Base-by-base conservation (phyloP, 768 basidiomycete species). In the Suillus placidus region DNA sequence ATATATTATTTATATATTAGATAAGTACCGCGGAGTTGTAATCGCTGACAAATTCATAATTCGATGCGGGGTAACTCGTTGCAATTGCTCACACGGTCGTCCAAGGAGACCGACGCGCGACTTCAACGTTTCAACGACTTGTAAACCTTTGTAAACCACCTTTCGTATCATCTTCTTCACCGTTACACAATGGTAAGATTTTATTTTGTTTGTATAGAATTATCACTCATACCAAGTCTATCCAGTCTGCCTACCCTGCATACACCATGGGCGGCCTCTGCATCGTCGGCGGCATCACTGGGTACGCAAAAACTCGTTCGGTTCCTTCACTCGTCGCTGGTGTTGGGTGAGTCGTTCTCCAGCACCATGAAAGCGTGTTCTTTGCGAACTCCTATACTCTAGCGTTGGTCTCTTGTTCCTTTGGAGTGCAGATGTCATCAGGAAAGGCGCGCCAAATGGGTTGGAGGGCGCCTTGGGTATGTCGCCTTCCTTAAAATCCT, bases 261-360 rank as follows among this genome's bases (percentile, higher is more conserved):
- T 90, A 88, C 77, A 78, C 86, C 51, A 92, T 93, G 84, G 91
- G 92, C 65, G 83, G 79, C 63, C 80, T 94, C 67, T 94, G 92
- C 75, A 80, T 93, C 68, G 81, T 90, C 49, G 93, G 93, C 14
- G 93, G 93, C 30, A 64, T 91, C 49, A 87, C 88, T 51, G 93
- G 91, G 37, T 93, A 86, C 67, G 85, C 80, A 8, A 82, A 85
- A 69, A 91, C 88, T 66, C 85, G 88, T 30, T 94, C 92, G 38
- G 80, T 94, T 37, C 94, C 93, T 7, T 94, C 94, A 14, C 75
- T 95, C 49, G 86, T 94, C 23, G 93, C 93, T 64, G 93, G 93
- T 45, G 84, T 93, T 52, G 83, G 89, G 92, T 94, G 70, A 51
- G 87, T 75, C 60, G 16, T 10, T 62, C 42, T 43, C 37, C 43